Evolutionary conservation across 2,329 filamentous ascomycete genomes (phyloP), one percentile per base, ranked within the genome.

Genomic region (Huntiella savannae): DNA sequence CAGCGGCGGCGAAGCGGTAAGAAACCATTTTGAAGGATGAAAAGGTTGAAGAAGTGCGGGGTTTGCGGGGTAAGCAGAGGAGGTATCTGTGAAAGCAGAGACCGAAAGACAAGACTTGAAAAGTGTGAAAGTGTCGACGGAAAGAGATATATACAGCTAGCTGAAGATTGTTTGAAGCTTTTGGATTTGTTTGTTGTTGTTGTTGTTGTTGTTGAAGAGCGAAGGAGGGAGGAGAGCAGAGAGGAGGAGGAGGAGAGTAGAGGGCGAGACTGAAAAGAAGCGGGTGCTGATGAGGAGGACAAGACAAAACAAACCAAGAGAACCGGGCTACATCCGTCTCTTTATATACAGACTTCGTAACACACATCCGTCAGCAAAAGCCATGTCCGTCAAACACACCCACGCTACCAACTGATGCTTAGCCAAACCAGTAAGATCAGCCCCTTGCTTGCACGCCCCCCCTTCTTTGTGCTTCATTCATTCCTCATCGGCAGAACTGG

Each of bases 21-120:
- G 45, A 38, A 17, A 49, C 50, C 51, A 52, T 52, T 43, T 49
- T 53, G 28, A 59, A 46, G 32, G n/a, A 32, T 6, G 19, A 28
- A 45, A 17, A n/a, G 16, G 33, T 11, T 17, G n/a, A 45, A 42
- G 36, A n/a, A 15, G 16, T 19, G 7, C n/a, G 16, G 12, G n/a
- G 15, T 8, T 28, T 17, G 17, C 7, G 15, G 12, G 19, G 34
- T 10, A 34, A 35, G 41, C 32, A 19, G 19, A 33, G 38, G 35
- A 16, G 16, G 16, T 28, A 32, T 12, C n/a, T 17, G 11, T 28
- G 12, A n/a, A 45, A 12, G 16, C 12, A 32, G 17, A 36, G 19
- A 33, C 17, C 41, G 39, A 2, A 37, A 35, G 7, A 7, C 3
- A 32, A 37, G 12, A 10, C 6, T 37, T 15, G 11, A 42, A 10